Base-by-base conservation (phyloP, 23 red algal genomes). In the Gracilaria caudata region DNA sequence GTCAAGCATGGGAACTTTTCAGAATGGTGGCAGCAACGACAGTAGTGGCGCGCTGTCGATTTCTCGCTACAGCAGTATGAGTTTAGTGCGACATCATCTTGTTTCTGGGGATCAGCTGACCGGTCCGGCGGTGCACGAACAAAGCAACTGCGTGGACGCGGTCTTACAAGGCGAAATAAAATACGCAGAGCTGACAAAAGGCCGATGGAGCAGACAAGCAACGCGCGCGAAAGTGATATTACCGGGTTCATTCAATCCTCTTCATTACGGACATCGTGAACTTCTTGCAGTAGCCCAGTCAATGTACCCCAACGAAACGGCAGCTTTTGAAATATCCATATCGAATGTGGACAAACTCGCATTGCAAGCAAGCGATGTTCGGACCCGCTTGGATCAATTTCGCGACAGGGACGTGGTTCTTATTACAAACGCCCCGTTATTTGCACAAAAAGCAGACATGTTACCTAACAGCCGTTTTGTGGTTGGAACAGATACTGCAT, bases 191-290 rank as follows among this genome's bases (percentile, higher is more conserved):
- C 53, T 60, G 24, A 39, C 46, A 33, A 71, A 81, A 35, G 82
- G 54, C 40, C 26, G 38, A 41, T 60, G 53, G 39, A 80, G 46
- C 73, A 47, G 66, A 53, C 73, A 85, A 7, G 90, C 80, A 45
- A 77, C 79, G n/a, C 65, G 40, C 24, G 86, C 94, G 28, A 86
- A 72, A 23, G 29, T 96, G 43, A 68, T 96, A 55, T 39, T 96
- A 32, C 88, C 94, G 59, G 95, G 95, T 30, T 58, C 84, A 20
- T 98, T 98, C 83, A 94, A 98, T 71, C 95, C 95, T 26, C 86
- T 98, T 57, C 95, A 98, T 63, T 57, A 80, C 38, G 95, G 95
- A 32, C 95, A 98, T 73, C 46, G 56, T 7, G 53, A 70, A 54
- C 28, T 98, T 16, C 72, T 94, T 44, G 89, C 81, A 16, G 86